Evolutionary conservation across 2,329 filamentous ascomycete genomes (phyloP), one percentile per base, ranked within the genome.

Genomic region (Elsinoe australis): DNA sequence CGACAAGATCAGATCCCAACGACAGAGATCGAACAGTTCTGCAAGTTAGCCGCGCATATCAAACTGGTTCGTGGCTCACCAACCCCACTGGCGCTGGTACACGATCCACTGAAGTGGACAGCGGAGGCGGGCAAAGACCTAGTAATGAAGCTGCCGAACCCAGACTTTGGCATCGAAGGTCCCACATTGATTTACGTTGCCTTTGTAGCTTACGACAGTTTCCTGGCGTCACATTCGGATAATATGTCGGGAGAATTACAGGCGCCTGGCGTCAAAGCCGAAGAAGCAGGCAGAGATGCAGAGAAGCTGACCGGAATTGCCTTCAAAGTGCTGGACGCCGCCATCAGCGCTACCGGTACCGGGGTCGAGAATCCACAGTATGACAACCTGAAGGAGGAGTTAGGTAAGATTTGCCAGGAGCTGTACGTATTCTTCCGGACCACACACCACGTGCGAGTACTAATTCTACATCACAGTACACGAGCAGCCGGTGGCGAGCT

Each of bases 41-140:
- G 90, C 76, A 95, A 94, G 68, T 94, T 94, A 56, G 90, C 89
- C 42, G 85, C 85, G 38, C 92, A 94, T 62, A 84, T 95, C 62
- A 94, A 92, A 67, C 77, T 96, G 39, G 82, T 96, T 50, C 84
- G 83, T 21, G 79, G 79, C 14, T 48, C 45, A 4, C 4, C 45
- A 12, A 67, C 72, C 21, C 68, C 71, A 2, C 71, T 81, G 39
- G 73, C 73, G 28, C 57, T 73, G n/a, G 64, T 67, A 1, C 62
- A 64, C 12, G 62, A 64, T 45, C 61, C 61, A 38, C 61, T 69
- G 44, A 65, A 64, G 18, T 67, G 67, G 59, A 68, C 71, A 51
- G 68, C 67, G 31, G 59, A 60, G 15, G 66, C 80, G 17, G 66
- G 73, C 52, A 71, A 76, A 62, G 62, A 76, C 33, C 69, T 76